phyloP scores from a whole-genome alignment of 192 early-diverging fungal genomes.

The Geranomyces variabilis region DNA sequence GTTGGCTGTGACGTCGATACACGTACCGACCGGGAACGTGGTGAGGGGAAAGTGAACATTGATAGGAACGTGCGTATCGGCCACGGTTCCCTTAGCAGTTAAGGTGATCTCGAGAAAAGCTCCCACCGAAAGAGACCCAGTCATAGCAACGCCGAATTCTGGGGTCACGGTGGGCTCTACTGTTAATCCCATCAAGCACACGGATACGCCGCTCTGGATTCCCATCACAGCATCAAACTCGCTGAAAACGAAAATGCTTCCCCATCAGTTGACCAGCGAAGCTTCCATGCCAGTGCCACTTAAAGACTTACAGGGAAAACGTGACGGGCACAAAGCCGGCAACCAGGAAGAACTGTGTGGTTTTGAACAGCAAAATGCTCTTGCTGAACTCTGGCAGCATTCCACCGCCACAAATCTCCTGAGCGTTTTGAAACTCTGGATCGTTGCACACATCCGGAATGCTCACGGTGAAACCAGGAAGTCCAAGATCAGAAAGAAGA shows the following conservation, averaged over 20 bases:
- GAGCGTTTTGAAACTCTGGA: constrained; percentile 2
- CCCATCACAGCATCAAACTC: constrained; percentile 8
- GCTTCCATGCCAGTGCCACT: no score
- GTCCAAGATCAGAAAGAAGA: no score
- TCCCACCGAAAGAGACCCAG: constrained; percentile 6
- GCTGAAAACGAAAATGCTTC: no score
- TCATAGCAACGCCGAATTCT: constrained; percentile 2
- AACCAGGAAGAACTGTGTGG: not conserved
- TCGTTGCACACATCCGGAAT: not conserved
- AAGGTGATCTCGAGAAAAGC: not conserved
- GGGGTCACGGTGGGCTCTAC: not conserved
- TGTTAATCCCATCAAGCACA: constrained; percentile 14
- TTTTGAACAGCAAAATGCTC: not conserved
- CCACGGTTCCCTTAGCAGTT: constrained; percentile 14
- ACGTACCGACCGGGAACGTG: constrained; percentile 17
- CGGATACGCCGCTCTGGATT: not conserved
- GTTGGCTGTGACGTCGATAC: not conserved
- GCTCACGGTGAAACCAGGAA: no score
- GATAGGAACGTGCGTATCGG: constrained; percentile 15
- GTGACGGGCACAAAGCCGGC: constrained; percentile 10
- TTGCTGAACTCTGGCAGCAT: constrained; percentile 11
- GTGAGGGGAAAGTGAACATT: constrained; percentile 9
- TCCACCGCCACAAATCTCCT: constrained; percentile 20
- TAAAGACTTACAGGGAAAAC: no score
- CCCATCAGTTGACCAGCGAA: no score